Percentiles rank a stretch among this genome's conserved stretches.
These are phyloP conservation scores for Yamadazyma tumulicola DNA, from an alignment of 805 yeast genomes.

Conservation along the genomic window DNA sequence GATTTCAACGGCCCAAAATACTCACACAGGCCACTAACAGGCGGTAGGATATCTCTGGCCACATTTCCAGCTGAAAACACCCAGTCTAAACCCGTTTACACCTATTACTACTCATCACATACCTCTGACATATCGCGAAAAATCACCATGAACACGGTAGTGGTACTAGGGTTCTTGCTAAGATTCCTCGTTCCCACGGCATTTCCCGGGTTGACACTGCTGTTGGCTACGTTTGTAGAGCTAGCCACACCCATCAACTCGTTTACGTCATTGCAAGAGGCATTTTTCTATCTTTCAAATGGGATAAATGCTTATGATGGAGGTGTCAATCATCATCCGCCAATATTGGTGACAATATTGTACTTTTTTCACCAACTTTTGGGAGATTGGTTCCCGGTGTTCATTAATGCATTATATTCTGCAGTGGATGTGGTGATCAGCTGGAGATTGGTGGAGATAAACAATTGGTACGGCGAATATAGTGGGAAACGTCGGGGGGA, in stretches of 20 bases:
- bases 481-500: constrained; percentile 16
- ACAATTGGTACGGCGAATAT: constrained; percentile 35
- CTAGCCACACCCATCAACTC: constrained; percentile 74
- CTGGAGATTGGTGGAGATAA: constrained; percentile 47
- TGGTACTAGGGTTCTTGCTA: constrained; percentile 24
- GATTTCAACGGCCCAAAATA: too few species aligned
- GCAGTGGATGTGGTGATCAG: constrained; percentile 58
- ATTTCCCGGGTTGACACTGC: constrained; percentile 26
- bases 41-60: too few species aligned
- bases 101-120: constrained; percentile 1
- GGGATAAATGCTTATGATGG: constrained; percentile 72
- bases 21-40: too few species aligned
- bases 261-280: constrained; percentile 45
- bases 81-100: too few species aligned
- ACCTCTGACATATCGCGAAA: constrained; percentile 4
- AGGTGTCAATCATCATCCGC: constrained; percentile 84
- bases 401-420: constrained; percentile 48
- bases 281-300: constrained; percentile 53
- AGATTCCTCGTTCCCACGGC: constrained; percentile 34
- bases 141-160: constrained; percentile 1
- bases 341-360: constrained; percentile 58
- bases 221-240: constrained; percentile 45
- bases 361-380: constrained; percentile 26
- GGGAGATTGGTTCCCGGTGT: constrained; percentile 10
- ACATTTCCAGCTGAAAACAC: too few species aligned